phyloP scores from a whole-genome alignment of 352 stramenopile species.

The Phytophthora hybrid region DNA sequence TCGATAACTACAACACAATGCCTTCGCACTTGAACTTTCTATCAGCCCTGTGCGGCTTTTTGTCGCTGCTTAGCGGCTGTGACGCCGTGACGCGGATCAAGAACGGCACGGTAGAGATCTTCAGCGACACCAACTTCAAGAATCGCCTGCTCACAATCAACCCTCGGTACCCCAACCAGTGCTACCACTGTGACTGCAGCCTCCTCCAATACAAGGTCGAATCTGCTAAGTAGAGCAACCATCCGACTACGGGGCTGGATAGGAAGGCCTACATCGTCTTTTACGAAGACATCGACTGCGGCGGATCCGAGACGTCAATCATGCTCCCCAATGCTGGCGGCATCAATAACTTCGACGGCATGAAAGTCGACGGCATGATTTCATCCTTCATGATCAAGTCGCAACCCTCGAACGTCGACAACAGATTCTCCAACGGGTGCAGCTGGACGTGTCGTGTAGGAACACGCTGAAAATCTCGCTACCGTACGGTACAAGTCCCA shows the following conservation, averaged over 20 bases:
- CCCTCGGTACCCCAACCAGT: constrained; percentile 29
- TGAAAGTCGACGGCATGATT: constrained; percentile 28
- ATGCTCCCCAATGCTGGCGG: constrained; percentile 28
- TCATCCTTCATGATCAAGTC: constrained; percentile 30
- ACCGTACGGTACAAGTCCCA: too few relatives aligned
- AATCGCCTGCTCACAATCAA: constrained; percentile 27
- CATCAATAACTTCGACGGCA: constrained; percentile 23
- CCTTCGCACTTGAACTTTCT: background rate
- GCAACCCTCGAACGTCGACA: constrained; percentile 7
- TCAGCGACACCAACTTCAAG: constrained; percentile 21
- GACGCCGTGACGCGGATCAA: background rate
- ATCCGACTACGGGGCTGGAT: constrained; percentile 22
- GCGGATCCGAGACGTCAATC: constrained; percentile 9
- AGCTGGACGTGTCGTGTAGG: too few relatives aligned
- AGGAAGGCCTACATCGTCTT: constrained; percentile 38
- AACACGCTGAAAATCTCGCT: too few relatives aligned
- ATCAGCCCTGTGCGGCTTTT: background rate
- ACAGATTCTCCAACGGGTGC: constrained; percentile 28
- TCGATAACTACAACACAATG: too few relatives aligned
- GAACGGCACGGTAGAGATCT: constrained; percentile 27
- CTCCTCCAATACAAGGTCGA: constrained; percentile 29
- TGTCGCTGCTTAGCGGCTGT: background rate
- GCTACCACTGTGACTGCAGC: constrained; percentile 33
- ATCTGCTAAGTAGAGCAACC: constrained; percentile 27
- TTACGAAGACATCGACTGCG: constrained; percentile 24